Evolutionary conservation across 1,284 basidiomycete species (phyloP), one percentile per base, ranked within the genome.

Genomic region (Sporisorium graminicola): DNA sequence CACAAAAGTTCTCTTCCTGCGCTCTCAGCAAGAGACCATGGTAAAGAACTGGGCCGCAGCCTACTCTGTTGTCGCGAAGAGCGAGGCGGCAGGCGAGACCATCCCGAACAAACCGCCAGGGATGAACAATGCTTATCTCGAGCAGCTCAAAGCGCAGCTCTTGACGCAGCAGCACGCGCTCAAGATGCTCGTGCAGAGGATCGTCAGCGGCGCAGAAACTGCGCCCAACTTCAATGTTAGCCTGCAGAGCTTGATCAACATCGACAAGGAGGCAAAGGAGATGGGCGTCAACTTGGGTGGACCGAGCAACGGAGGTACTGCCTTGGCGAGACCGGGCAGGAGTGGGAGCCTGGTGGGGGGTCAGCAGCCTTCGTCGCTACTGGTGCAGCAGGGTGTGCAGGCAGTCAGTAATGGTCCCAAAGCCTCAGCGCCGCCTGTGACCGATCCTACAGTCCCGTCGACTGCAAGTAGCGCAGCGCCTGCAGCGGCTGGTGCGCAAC

Each of bases 201-300:
- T 82, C n/a, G 56, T 73, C 8, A 55, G 66, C 16, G 76, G 79
- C 2, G 57, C 52, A 9, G 65, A 69, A 29, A 61, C 73, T 5
- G 65, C 53, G 8, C 77, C 77, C 10, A 77, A 81, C 35, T 73
- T 82, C 53, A 80, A 79, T 35, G 65, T 66, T 2, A 71, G 74
- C 33, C 37, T 81, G 33, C 79, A 79, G 55, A 71, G 75, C 29
- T 64, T 82, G 53, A 71, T 80, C 29, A 78, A 69, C 14, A 82
- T 82, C 40, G 79, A 81, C 33, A 80, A 79, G 58, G 81, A 82
- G 56, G 81, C 81, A 3, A 66, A 57, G 37, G 77, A 82, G 47
- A 73, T 77, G 59, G 79, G 79, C 16, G 65, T 82, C 2, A 55
- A 68, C 14, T 58, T 82, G 26, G 74, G 78, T 16, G 81, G 81